These are phyloP conservation scores for Aspergillus jensenii DNA, from an alignment of 2,329 filamentous ascomycete genomes.

Conservation along the genomic window DNA sequence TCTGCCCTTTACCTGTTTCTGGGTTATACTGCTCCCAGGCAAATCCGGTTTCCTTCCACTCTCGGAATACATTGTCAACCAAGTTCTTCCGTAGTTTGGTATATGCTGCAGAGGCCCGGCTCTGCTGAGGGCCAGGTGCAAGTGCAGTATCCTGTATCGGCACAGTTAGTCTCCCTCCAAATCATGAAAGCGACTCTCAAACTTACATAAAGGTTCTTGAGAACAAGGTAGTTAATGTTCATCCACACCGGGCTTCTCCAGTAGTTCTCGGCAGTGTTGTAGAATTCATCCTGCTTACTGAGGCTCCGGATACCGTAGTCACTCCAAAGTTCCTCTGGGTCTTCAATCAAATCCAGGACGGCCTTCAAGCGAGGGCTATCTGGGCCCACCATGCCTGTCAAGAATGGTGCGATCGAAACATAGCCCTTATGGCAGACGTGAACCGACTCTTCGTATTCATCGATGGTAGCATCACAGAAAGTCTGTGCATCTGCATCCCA, in stretches of 20 bases:
- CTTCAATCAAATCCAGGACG: slow-evolving; percentile 73
- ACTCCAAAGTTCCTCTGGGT: slow-evolving; percentile 87
- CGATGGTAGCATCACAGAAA: slow-evolving; percentile 93
- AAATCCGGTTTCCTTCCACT: slow-evolving; percentile 89
- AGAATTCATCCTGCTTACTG: slow-evolving; percentile 78
- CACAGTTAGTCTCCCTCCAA: slow-evolving; percentile 14
- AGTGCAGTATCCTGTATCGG: slow-evolving; percentile 62
- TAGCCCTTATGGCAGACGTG: slow-evolving; percentile 97
- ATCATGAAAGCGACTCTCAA: neutral
- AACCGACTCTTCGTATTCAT: slow-evolving; percentile 86
- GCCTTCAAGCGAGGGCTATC: slow-evolving; percentile 73
- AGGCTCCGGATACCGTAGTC: slow-evolving; percentile 84
- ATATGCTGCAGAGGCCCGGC: slow-evolving; percentile 72
- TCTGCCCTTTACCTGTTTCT: slow-evolving; percentile 86
- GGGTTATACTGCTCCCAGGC: slow-evolving; percentile 99
- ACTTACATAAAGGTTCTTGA: slow-evolving; percentile 75
- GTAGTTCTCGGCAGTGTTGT: slow-evolving; percentile 93
- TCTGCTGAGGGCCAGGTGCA: slow-evolving; percentile 64
- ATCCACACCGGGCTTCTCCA: slow-evolving; percentile 96
- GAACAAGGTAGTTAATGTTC: slow-evolving; percentile 88
- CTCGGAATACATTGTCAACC: slow-evolving; percentile 81
- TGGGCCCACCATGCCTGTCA: slow-evolving; percentile 74
- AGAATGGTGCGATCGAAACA: slow-evolving; percentile 87
- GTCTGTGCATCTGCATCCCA: slow-evolving; percentile 79
- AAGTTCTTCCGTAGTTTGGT: slow-evolving; percentile 75